phyloP scores from a whole-genome alignment of 495 filamentous ascomycete species.

The Letharia lupina region DNA sequence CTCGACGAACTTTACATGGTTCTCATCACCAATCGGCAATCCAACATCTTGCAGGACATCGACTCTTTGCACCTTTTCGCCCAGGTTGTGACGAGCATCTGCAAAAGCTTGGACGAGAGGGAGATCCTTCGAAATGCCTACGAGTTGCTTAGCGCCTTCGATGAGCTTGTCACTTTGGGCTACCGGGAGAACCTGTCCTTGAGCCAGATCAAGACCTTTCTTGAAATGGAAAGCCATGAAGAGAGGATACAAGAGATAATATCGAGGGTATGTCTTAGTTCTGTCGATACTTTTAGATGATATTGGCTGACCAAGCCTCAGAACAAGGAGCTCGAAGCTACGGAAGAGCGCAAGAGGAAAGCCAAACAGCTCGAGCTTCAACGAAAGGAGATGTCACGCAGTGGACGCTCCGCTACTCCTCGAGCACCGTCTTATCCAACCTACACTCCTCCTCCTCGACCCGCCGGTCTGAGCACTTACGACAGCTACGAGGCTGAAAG shows the following conservation, averaged over 20 bases:
- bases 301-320: conserved; percentile 33
- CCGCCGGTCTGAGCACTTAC: conserved; percentile 69
- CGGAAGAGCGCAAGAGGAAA: conserved; percentile 93
- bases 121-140: conserved; percentile 93
- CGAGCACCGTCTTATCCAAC: conserved; percentile 76
- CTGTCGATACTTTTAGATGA: not conserved
- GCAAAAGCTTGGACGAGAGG: conserved; percentile 89
- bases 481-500: conserved; percentile 94
- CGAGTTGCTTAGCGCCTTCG: conserved; percentile 90
- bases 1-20: conserved; percentile 99
- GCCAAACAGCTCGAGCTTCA: conserved; percentile 98
- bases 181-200: conserved; percentile 94
- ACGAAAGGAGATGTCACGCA: conserved; percentile 77
- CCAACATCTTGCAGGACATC: conserved; percentile 98
- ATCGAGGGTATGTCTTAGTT: conserved; percentile 55
- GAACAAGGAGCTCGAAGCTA: conserved; percentile 98
- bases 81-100: conserved; percentile 91
- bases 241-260: conserved; percentile 98
- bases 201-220: conserved; percentile 93
- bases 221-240: conserved; percentile 99
- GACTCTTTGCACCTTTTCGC: conserved; percentile 95
- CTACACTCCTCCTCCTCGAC: conserved; percentile 72
- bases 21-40: conserved; percentile 97
- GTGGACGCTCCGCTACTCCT: conserved; percentile 47
- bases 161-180: conserved; percentile 89